Evolutionary conservation across 192 early-diverging fungal species (phyloP).

Genomic region (Jimgerdemannia flammicorona): DNA sequence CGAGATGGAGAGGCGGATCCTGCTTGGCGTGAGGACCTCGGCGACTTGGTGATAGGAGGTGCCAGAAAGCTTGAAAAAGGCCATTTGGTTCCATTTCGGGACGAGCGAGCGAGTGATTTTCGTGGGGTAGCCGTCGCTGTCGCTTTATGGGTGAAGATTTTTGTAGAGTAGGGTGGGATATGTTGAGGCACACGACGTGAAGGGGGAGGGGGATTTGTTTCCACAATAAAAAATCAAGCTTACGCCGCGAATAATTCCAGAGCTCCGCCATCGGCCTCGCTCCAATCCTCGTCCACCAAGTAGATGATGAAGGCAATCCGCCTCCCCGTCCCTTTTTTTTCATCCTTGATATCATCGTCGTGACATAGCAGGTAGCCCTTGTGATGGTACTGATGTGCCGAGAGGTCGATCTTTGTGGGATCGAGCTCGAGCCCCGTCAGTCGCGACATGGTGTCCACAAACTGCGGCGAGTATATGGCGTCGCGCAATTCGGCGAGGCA

Average conservation of each 20-base stretch:
- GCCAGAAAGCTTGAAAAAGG: too few species aligned
- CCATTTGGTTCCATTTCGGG: too few species aligned
- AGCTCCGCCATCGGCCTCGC: conserved; percentile 54
- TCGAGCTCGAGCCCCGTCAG: conserved; percentile 60
- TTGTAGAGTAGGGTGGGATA: too few species aligned
- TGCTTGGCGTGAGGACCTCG: too few species aligned
- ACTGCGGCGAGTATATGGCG: conserved; percentile 55
- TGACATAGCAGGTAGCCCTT: conserved; percentile 66
- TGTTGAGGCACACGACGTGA: too few species aligned
- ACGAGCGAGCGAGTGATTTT: too few species aligned
- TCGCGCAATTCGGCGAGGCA: conserved; percentile 49
- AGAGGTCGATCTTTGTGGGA: conserved; percentile 57
- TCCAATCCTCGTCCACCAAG: conserved; percentile 63
- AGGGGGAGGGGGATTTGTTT: too few species aligned
- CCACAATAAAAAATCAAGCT: neutral
- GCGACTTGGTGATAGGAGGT: too few species aligned
- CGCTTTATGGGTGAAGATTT: too few species aligned
- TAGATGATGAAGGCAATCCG: conserved; percentile 73
- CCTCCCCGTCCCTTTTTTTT: conserved; percentile 43
- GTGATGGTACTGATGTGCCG: conserved; percentile 61
- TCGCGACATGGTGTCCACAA: conserved; percentile 54
- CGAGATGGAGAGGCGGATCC: too few species aligned
- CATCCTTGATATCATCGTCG: conserved; percentile 70
- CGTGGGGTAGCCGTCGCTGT: too few species aligned
- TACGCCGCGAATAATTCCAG: conserved; percentile 58